phyloP scores from a whole-genome alignment of 768 basidiomycete genomes.

The Tylopilus plumbeoviolaceoides region DNA sequence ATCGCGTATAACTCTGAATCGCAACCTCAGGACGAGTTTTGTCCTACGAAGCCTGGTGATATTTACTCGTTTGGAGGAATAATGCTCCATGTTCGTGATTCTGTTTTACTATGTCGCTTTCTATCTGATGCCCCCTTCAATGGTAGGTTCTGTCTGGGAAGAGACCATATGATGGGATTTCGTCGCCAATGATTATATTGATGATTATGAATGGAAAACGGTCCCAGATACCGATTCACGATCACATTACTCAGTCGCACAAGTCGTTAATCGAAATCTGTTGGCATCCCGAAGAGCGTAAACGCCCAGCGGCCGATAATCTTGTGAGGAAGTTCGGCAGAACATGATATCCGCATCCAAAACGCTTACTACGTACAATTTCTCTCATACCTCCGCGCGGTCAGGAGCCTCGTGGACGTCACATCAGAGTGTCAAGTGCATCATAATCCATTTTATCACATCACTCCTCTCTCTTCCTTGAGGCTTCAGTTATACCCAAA shows the following conservation, averaged over 20 bases:
- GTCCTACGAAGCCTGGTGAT: slow-evolving; percentile 21
- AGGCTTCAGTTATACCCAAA: too few relatives aligned
- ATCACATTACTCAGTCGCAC: slow-evolving; percentile 3
- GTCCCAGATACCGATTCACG: slow-evolving; percentile 9
- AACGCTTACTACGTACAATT: background rate
- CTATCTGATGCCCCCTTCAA: slow-evolving; percentile 13
- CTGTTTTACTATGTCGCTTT: background rate
- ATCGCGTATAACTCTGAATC: too few relatives aligned
- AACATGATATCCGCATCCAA: background rate
- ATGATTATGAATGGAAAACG: slow-evolving; percentile 7
- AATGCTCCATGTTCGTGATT: slow-evolving; percentile 22
- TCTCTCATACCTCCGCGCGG: background rate
- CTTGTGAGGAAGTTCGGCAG: slow-evolving; percentile 7
- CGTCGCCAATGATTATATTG: background rate
- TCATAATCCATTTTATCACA: background rate
- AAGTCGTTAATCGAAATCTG: slow-evolving; percentile 11
- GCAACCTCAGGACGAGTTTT: background rate
- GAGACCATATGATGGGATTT: slow-evolving; percentile 16
- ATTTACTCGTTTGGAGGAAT: slow-evolving; percentile 37
- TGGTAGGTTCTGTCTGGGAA: slow-evolving; percentile 19
- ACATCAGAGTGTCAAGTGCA: background rate
- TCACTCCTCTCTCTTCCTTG: background rate
- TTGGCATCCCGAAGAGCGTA: slow-evolving; percentile 14
- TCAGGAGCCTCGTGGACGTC: background rate
- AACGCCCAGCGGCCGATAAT: slow-evolving; percentile 15